phyloP scores from a whole-genome alignment of 1,284 basidiomycete species.

The Rhodotorula sp. region DNA sequence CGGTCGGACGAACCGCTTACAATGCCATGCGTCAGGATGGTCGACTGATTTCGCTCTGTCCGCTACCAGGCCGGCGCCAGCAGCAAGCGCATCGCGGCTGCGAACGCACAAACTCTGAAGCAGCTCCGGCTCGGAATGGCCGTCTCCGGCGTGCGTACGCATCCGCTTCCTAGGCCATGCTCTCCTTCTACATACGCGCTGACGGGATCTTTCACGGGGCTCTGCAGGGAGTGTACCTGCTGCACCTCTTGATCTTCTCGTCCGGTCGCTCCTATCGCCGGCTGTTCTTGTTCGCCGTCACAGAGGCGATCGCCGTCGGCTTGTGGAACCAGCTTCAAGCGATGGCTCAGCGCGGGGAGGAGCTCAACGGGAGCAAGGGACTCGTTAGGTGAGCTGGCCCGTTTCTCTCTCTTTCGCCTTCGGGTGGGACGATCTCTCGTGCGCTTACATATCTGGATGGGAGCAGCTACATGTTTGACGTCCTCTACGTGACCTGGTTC shows the following conservation, averaged over 20 bases:
- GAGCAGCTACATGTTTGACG: slow-evolving; percentile 49
- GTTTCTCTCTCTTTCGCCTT: neutral
- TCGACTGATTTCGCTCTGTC: too few species aligned
- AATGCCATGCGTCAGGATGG: too few species aligned
- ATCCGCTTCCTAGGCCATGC: neutral
- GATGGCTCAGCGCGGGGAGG: slow-evolving; percentile 48
- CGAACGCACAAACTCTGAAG: slow-evolving; percentile 27
- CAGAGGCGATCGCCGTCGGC: slow-evolving; percentile 45
- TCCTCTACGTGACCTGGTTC: slow-evolving; percentile 51
- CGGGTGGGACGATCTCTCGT: too few species aligned
- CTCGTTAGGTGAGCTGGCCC: slow-evolving; percentile 45
- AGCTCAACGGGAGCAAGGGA: slow-evolving; percentile 45
- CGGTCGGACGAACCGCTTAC: too few species aligned
- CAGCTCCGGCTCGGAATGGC: slow-evolving; percentile 25
- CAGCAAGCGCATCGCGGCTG: slow-evolving; percentile 28
- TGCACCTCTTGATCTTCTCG: slow-evolving; percentile 28
- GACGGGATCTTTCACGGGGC: too few species aligned
- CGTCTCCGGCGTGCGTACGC: slow-evolving; percentile 9
- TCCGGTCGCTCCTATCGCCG: slow-evolving; percentile 28
- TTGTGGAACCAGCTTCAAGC: slow-evolving; percentile 44
- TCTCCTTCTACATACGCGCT: too few species aligned
- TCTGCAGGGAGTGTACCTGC: slow-evolving; percentile 32
- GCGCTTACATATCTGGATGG: neutral
- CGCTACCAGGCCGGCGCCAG: slow-evolving; percentile 32
- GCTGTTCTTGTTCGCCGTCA: slow-evolving; percentile 33